Conservation (phyloP, 1,139 yeast species). For the Pichia sp. region DNA sequence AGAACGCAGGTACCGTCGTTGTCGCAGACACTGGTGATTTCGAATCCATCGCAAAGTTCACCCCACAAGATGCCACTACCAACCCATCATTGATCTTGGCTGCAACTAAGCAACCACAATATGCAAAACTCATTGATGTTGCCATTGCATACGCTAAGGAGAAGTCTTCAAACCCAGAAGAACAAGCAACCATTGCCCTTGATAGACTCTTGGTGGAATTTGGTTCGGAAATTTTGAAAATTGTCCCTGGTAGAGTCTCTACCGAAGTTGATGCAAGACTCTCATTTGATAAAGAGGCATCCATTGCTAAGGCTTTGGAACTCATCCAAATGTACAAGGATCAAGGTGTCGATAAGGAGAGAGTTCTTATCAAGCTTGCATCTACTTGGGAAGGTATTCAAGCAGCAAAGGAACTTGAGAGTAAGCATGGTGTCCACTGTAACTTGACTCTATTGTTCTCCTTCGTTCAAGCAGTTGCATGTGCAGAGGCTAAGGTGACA, state of each 20-base stretch:
- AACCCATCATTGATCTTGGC: slow-evolving; percentile 97
- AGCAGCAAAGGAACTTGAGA: slow-evolving; percentile 94
- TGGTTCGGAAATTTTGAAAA: slow-evolving; percentile 86
- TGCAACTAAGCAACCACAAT: slow-evolving; percentile 86
- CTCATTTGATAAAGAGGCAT: slow-evolving; percentile 90
- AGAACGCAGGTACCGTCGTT: slow-evolving; percentile 91
- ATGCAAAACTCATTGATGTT: slow-evolving; percentile 80
- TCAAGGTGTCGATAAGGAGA: slow-evolving; percentile 78
- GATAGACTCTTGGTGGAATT: slow-evolving; percentile 93
- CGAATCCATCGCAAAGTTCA: slow-evolving; percentile 94
- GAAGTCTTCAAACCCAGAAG: slow-evolving; percentile 51
- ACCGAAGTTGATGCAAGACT: slow-evolving; percentile 99
- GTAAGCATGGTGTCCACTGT: slow-evolving; percentile 86
- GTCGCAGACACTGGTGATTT: slow-evolving; percentile 99
- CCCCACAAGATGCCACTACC: slow-evolving; percentile 99
- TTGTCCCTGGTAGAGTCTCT: slow-evolving; percentile 98
- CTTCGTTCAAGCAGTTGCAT: slow-evolving; percentile 95
- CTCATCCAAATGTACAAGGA: slow-evolving; percentile 79
- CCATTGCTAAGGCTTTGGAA: slow-evolving; percentile 85
- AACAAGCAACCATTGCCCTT: slow-evolving; percentile 68
- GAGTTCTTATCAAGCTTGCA: slow-evolving; percentile 93
- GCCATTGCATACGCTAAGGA: slow-evolving; percentile 84
- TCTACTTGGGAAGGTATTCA: slow-evolving; percentile 99
- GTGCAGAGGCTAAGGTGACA: slow-evolving; percentile 96
- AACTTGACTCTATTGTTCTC: slow-evolving; percentile 95